Conservation (phyloP, 2,329 filamentous ascomycete genomes). For the Scytalidium sp. region DNA sequence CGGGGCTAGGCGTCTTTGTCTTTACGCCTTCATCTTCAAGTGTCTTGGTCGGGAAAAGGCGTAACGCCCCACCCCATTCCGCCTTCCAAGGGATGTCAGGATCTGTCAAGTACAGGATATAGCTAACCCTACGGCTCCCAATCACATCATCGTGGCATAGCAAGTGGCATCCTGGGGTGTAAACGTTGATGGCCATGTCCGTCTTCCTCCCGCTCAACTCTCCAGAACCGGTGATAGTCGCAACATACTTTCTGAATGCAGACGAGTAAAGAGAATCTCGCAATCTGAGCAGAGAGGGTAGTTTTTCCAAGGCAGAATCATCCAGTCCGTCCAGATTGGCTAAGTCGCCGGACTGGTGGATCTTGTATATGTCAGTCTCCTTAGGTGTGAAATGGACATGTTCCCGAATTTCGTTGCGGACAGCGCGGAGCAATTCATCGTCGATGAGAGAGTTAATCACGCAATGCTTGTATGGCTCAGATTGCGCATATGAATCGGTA, state of each 20-base stretch:
- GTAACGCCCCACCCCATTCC: slow-evolving; percentile 88
- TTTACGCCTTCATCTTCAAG: slow-evolving; percentile 66
- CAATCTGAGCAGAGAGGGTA: slow-evolving; percentile 88
- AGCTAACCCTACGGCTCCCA: slow-evolving; percentile 91
- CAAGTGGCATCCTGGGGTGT: slow-evolving; percentile 92
- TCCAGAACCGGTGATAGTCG: slow-evolving; percentile 80
- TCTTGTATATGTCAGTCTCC: slow-evolving; percentile 99
- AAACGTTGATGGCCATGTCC: slow-evolving; percentile 99
- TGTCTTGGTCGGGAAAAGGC: slow-evolving; percentile 73
- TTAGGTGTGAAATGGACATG: slow-evolving; percentile 97
- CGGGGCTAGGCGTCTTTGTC: slow-evolving; percentile 76
- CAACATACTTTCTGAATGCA: slow-evolving; percentile 84
- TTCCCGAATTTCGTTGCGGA: slow-evolving; percentile 83
- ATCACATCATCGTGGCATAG: slow-evolving; percentile 99
- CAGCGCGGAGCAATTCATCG: slow-evolving; percentile 76
- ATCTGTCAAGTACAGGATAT: slow-evolving; percentile 93
- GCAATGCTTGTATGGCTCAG: slow-evolving; percentile 81
- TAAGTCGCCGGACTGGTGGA: slow-evolving; percentile 96
- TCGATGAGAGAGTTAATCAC: slow-evolving; percentile 83
- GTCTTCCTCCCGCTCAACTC: slow-evolving; percentile 90
- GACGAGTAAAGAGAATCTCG: slow-evolving; percentile 92
- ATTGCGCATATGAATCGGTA: slow-evolving; percentile 59
- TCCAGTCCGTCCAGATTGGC: slow-evolving; percentile 95
- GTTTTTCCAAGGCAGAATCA: slow-evolving; percentile 75
- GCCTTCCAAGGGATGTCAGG: slow-evolving; percentile 87